Percentiles rank a stretch among this genome's conserved stretches.
Evolutionary conservation across 2,329 filamentous ascomycete species (phyloP).

Genomic region (Penicillium griseofulvum): DNA sequence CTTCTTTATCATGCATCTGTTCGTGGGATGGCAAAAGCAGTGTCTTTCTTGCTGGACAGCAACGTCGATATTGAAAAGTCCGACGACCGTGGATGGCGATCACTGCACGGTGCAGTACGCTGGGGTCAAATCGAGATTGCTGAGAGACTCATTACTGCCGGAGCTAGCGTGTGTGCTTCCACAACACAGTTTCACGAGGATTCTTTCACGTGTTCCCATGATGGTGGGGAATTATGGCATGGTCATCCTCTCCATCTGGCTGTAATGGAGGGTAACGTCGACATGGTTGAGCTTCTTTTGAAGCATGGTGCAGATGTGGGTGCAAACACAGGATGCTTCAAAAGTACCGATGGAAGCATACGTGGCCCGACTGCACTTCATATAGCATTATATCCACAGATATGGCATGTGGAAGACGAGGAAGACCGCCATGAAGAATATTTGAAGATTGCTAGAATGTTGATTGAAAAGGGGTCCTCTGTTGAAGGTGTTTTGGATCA

Average conservation of each 20-base stretch:
- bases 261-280: not conserved
- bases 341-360: not conserved
- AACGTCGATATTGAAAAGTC: not conserved
- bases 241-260: not conserved
- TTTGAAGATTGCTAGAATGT: not conserved
- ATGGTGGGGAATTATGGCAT: not conserved
- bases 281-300: not conserved
- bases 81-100: not conserved
- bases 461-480: not conserved
- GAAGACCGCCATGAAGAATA: not conserved
- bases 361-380: not conserved
- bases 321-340: not conserved
- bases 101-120: not conserved
- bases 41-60: not conserved
- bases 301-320: not conserved
- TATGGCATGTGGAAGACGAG: not conserved
- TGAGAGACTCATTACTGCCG: not conserved
- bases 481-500: not conserved
- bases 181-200: not conserved
- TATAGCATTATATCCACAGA: not conserved
- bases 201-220: no score
- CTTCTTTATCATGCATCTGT: not conserved
- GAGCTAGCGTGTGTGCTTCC: not conserved
- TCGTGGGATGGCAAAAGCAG: not conserved
- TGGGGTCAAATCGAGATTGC: not conserved